phyloP scores from a whole-genome alignment of 2,329 filamentous ascomycete genomes.

The Cryphonectria radicalis region DNA sequence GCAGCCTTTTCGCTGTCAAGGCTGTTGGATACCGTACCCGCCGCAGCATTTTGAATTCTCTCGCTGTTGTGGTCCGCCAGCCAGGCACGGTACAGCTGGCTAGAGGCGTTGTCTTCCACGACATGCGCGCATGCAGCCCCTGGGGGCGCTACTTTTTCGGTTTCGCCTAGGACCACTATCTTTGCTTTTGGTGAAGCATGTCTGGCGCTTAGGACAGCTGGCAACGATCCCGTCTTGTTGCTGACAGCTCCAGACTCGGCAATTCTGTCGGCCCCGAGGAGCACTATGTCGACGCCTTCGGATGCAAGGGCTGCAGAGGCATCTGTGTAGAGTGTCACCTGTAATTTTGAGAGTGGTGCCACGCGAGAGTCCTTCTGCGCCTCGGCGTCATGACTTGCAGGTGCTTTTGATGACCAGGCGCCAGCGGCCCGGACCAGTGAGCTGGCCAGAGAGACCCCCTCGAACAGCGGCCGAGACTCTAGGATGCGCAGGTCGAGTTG shows the following conservation, averaged over 20 bases:
- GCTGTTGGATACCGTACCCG: slow-evolving; percentile 25
- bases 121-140: slow-evolving; percentile 47
- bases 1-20: slow-evolving; percentile 11
- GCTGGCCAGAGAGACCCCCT: slow-evolving; percentile 63
- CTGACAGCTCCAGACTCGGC: slow-evolving; percentile 60
- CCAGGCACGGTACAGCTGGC: slow-evolving; percentile 58
- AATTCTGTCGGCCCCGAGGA: slow-evolving; percentile 69
- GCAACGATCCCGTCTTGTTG: slow-evolving; percentile 70
- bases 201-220: slow-evolving; percentile 59
- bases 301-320: slow-evolving; percentile 61
- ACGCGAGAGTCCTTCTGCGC: slow-evolving; percentile 11
- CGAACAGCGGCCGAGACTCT: slow-evolving; percentile 69
- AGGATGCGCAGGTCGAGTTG: slow-evolving; percentile 62
- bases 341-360: slow-evolving; percentile 33
- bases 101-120: slow-evolving; percentile 55
- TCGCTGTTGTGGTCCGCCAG: slow-evolving; percentile 33
- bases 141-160: slow-evolving; percentile 63
- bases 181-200: slow-evolving; percentile 50
- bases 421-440: slow-evolving; percentile 39
- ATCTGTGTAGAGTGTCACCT: slow-evolving; percentile 61
- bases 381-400: neutral
- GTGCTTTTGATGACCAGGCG: slow-evolving; percentile 30
- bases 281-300: slow-evolving; percentile 56
- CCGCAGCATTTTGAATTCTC: slow-evolving; percentile 33
- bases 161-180: slow-evolving; percentile 61